Conservation (phyloP, 192 early-diverging fungal species). For the Linnemannia hyalina region DNA sequence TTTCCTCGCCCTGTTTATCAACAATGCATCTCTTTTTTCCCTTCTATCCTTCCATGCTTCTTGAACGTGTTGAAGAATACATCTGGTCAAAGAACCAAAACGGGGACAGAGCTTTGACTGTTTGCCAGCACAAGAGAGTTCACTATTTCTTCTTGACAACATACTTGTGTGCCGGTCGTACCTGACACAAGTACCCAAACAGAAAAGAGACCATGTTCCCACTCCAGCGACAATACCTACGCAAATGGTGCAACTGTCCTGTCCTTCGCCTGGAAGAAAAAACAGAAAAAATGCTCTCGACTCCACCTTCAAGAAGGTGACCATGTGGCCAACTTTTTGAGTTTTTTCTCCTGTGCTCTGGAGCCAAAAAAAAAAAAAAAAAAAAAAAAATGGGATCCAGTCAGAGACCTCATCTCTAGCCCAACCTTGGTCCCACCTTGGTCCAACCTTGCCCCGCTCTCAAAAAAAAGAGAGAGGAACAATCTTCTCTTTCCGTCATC, state of each 20-base stretch:
- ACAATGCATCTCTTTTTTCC: neutral
- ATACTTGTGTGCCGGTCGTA: neutral
- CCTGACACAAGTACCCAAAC: no score
- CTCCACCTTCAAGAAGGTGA: neutral
- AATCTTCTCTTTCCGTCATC: neutral
- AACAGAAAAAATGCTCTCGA: neutral
- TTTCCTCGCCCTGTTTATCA: no score
- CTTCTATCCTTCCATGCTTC: neutral
- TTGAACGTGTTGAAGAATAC: neutral
- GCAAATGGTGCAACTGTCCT: neutral
- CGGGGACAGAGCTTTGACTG: no score
- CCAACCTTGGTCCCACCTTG: neutral
- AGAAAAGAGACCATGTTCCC: no score
- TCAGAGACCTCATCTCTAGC: neutral
- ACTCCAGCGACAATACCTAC: neutral
- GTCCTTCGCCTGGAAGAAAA: neutral
- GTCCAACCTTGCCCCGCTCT: neutral
- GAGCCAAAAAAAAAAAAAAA: neutral
- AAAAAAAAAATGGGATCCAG: neutral
- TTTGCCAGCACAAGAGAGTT: no score
- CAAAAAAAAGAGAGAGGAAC: neutral
- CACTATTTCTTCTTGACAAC: neutral
- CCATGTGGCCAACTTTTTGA: neutral
- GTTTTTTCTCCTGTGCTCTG: neutral
- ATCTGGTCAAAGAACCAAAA: neutral